Evolutionary conservation across 768 basidiomycete species (phyloP).

Genomic region (Collybia nuda): DNA sequence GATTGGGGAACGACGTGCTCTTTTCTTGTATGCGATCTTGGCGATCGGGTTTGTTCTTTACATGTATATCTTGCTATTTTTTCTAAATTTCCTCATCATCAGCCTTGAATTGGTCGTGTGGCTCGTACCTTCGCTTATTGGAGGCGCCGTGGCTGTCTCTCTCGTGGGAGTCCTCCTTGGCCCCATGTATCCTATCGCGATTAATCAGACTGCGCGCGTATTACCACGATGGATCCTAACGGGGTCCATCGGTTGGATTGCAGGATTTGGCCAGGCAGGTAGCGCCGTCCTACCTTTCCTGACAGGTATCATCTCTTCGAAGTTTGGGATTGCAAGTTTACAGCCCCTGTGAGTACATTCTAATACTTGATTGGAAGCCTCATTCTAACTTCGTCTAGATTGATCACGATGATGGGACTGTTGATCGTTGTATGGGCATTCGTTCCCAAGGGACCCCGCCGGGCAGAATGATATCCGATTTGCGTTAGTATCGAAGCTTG

Average conservation of each 20-base stretch:
- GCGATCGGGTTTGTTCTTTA: conserved; percentile 40
- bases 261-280: conserved; percentile 69
- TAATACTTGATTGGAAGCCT: background rate
- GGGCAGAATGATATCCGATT: conserved; percentile 10
- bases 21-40: conserved; percentile 51
- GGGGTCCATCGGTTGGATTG: conserved; percentile 66
- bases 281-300: conserved; percentile 72
- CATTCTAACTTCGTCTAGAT: conserved; percentile 25
- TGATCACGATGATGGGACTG: conserved; percentile 60
- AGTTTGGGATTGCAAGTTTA: conserved; percentile 57
- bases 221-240: conserved; percentile 70
- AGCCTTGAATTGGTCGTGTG: conserved; percentile 71
- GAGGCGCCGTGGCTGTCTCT: conserved; percentile 61
- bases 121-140: conserved; percentile 66
- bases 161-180: conserved; percentile 70
- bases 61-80: background rate
- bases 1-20: conserved; percentile 53
- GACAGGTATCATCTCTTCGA: conserved; percentile 65
- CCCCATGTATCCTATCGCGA: conserved; percentile 70
- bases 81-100: background rate
- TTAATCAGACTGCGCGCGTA: conserved; percentile 68
- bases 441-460: conserved; percentile 32
- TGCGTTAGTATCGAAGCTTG: too few relatives aligned
- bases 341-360: conserved; percentile 54
- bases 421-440: conserved; percentile 58